Base-by-base conservation (phyloP, 2,329 filamentous ascomycete species). In the Exophiala xenobiotica region DNA sequence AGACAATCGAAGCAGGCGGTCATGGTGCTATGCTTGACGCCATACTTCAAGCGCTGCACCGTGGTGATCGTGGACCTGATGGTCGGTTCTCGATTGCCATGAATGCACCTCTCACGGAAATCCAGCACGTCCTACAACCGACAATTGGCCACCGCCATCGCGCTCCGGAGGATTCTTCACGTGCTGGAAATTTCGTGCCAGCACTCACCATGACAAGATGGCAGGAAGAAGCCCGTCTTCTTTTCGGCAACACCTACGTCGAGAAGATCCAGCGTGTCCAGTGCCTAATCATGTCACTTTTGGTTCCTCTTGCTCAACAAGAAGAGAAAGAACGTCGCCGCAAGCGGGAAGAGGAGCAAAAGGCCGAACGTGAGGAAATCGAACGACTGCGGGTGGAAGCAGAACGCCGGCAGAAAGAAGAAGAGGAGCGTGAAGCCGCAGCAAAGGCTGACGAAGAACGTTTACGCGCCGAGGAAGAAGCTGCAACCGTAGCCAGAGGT, bases 141-240 rank as follows among this genome's bases (percentile, higher is more conserved):
- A 79, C 26, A 74, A 78, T 51, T 80, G 56, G 75, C 79, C 79
- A 42, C 62, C 81, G 49, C 71, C 74, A 59, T 67, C 68, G 9
- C 67, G 72, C 59, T 69, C 53, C 57, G 22, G 75, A 77, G 47
- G 75, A 78, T 53, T 74, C 74, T 26, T 76, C 81, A n/a, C 85
- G 87, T 61, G 86, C 89, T 9, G 85, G 91, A 20, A 75, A 83
- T 2, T 97, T 97, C 67, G 74, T 78, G 16, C 78, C 89, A 6
- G 81, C 83, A 29, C 77, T 81, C 6, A 97, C 93, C 1, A 75
- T 79, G 49, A 78, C 80, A 46, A 85, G 93, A 55, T 99, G 95
- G 86, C 82, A 88, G 65, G 90, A 96, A 65, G 95, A 97, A 68
- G 86, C 90, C 6, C 85, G 86, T 57, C 84, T 99, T 68, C 78